These are phyloP conservation scores for Chrysanthemum seticuspe DNA, from an alignment of 129 eudicot genomes.

Conservation along the genomic window DNA sequence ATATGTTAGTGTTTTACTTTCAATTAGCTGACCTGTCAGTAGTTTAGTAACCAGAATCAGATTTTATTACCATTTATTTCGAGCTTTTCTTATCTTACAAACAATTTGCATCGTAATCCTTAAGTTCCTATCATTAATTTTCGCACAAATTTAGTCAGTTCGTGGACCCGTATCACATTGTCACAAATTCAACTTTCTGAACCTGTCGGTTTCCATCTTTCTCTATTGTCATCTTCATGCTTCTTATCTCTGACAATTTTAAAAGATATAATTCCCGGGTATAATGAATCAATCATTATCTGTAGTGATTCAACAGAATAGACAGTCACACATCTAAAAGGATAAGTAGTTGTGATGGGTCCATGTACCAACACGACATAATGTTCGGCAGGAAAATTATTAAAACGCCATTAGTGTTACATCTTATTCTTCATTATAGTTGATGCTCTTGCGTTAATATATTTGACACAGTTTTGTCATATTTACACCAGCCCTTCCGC, in stretches of 20 bases:
- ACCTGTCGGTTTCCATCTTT: neutral
- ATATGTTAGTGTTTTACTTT: neutral
- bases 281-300: too few relatives aligned
- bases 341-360: neutral
- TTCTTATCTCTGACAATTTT: too few relatives aligned
- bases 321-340: neutral
- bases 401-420: too few relatives aligned
- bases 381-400: too few relatives aligned
- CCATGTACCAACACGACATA: too few relatives aligned
- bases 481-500: neutral
- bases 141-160: neutral
- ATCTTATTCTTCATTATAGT: too few relatives aligned
- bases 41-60: neutral
- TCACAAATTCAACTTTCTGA: neutral
- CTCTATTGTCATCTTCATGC: too few relatives aligned
- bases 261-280: too few relatives aligned
- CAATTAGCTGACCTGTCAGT: neutral
- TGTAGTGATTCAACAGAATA: neutral
- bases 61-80: neutral
- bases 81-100: neutral
- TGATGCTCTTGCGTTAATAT: neutral
- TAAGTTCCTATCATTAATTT: neutral
- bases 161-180: neutral
- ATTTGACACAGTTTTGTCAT: slow-evolving; percentile 4
- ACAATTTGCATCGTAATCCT: neutral